Base-by-base conservation (phyloP, 257 asterid genomes). In the Forsythia viridissima region DNA sequence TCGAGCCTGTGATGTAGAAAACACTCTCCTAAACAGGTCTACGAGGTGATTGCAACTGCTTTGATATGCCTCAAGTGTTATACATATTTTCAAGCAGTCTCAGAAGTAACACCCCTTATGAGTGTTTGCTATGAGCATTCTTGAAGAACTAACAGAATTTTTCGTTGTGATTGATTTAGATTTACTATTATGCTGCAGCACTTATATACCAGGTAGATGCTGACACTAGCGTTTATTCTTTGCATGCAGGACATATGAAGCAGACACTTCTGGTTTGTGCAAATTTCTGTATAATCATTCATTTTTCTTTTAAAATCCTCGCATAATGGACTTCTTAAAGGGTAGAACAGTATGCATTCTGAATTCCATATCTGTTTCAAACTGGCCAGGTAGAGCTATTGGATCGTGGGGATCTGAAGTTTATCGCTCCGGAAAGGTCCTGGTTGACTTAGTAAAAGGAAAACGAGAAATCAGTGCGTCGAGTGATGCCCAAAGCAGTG, bases 401-500 rank as follows among this genome's bases (percentile, higher is more conserved):
- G 89, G 97, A 4, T 86, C 90, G 46, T 92, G 98, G 68, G 88
- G 96, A 52, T 90, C 93, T 24, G 99, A 90, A 59, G 99, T 95
- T 16, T 92, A 86, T 85, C 93, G 97, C 82, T 92, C 92, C 5
- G 99, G 99, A 12, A 95, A 93, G 82, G 97, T 93, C 63, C 76
- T 93, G 72, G 92, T 95, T 2, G 97, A 95, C 89, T 97, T 93
- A 3, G 96, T 92, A 16, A 95, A 97, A 0, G 97, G 98, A 10
- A 92, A 91, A 78, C 88, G 91, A 0, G 99, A 97, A 70, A 87
- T 95, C 41, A 95, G 98, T 76, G 91, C 97, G n/a, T 88, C 94
- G 12, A 73, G 85, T 5, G 97, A 93, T 10, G 57, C 90, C 42
- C 66, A 57, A 16, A 18, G 66, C 10, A 16, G 11, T n/a, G 66